Base-by-base conservation (phyloP, 371 early-diverging fungal genomes). In the Mortierella sp. region DNA sequence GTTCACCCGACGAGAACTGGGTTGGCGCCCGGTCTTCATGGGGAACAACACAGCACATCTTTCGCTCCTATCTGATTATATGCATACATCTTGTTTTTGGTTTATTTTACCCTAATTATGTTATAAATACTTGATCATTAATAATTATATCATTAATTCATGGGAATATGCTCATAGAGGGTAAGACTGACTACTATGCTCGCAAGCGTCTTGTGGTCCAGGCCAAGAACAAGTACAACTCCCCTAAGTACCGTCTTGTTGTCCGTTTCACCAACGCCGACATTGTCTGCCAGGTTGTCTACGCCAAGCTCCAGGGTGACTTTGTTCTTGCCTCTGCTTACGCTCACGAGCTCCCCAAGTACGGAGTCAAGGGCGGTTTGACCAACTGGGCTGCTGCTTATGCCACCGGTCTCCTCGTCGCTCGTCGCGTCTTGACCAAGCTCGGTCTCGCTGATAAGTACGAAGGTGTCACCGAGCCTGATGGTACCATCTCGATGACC, bases 121-220 rank as follows among this genome's bases (percentile, higher is more conserved):
- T 13, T 7, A 51, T n/a, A 6, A 15, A 28, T 28, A 45, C 51
- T 23, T 51, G 19, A 40, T 34, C 57, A 31, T 61, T 54, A 23
- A 61, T 59, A 28, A 28, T 56, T 40, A 17, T 70, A 49, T 47
- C 17, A 31, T 61, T 35, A 19, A 23, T 34, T 51, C 43, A 28
- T 45, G 43, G 51, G 35, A 80, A 70, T 47, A 47, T 47, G 47
- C 17, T 8, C 47, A 47, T 78, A 96, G 99, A 99, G 96, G 99
- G 99, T 68, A 99, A 99, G 95, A 99, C 99, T 83, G 99, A 99
- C 92, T 99, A 99, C 98, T 98, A 97, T 87, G 99, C 99, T 83
- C 95, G 99, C 86, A 98, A 96, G 94, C 96, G 98, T 85, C 89
- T 99, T 71, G 94, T 99, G 47, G 92, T 94, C 86, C 99, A 99